These are phyloP conservation scores for Leccinum obscurum DNA, from an alignment of 768 basidiomycete genomes.

Conservation along the genomic window DNA sequence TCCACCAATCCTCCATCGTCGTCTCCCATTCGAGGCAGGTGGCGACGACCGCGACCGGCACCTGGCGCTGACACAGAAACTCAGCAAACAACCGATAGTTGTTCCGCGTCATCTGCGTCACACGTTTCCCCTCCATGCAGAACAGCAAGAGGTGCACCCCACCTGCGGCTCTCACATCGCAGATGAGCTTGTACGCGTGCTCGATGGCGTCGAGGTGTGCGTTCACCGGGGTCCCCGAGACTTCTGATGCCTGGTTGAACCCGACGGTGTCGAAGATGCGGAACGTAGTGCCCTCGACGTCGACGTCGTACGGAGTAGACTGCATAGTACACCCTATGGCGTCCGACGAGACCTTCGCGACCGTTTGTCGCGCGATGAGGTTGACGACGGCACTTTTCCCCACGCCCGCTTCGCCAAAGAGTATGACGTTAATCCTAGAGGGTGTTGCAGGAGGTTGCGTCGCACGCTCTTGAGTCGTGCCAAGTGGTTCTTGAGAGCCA, in stretches of 20 bases:
- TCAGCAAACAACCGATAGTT: constrained; percentile 39
- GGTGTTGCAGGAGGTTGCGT: background rate
- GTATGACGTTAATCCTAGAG: constrained; percentile 6
- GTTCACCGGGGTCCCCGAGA: background rate
- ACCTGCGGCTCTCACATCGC: constrained; percentile 16
- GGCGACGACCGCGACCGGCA: constrained; percentile 37
- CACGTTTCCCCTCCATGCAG: constrained; percentile 32
- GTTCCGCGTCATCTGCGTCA: constrained; percentile 28
- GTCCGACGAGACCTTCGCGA: no score
- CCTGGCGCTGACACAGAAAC: constrained; percentile 34
- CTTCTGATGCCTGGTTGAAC: constrained; percentile 15
- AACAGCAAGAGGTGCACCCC: constrained; percentile 41
- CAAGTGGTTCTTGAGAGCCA: background rate
- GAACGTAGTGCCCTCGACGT: constrained; percentile 13
- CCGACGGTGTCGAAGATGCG: constrained; percentile 29
- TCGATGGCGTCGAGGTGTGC: background rate
- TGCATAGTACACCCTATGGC: no score
- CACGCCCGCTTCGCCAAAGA: constrained; percentile 7
- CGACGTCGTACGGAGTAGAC: background rate
- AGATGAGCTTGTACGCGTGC: constrained; percentile 27
- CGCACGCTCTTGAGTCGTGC: background rate
- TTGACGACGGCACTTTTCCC: constrained; percentile 12
- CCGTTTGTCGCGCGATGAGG: constrained; percentile 1
- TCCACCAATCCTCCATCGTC: background rate
- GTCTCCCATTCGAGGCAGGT: constrained; percentile 23